A percentile compares a stretch with the other conserved stretches of the same genome.
These are phyloP conservation scores for Phytophthora colocasiae DNA, from an alignment of 352 stramenopile species.

Conservation along the genomic window DNA sequence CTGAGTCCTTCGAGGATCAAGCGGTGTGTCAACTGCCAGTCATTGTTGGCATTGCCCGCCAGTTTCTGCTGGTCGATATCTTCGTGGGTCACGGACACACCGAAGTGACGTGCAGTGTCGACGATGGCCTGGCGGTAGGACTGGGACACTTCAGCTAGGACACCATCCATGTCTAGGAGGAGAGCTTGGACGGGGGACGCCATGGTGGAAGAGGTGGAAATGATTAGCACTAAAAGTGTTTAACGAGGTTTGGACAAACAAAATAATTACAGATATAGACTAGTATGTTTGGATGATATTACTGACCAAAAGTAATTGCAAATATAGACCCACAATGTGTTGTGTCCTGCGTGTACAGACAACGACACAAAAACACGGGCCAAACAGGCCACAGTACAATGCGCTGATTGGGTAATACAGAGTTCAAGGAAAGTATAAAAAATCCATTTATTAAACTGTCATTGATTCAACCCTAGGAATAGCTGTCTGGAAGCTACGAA, in stretches of 20 bases:
- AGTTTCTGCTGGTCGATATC: slow-evolving; percentile 94
- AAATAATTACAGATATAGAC: neutral
- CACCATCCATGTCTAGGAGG: slow-evolving; percentile 98
- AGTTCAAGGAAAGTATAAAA: too few relatives aligned
- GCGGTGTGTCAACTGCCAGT: slow-evolving; percentile 96
- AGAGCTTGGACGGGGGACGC: slow-evolving; percentile 64
- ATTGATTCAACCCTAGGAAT: too few relatives aligned
- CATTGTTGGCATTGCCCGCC: slow-evolving; percentile 96
- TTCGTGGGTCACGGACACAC: slow-evolving; percentile 83
- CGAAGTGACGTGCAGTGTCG: slow-evolving; percentile 88
- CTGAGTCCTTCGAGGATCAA: slow-evolving; percentile 68
- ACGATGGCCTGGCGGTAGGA: slow-evolving; percentile 95
- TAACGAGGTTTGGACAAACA: slow-evolving; percentile 14
- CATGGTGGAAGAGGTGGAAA: slow-evolving; percentile 15
- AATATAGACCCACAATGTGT: too few relatives aligned
- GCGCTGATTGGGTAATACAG: too few relatives aligned
- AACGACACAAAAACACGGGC: too few relatives aligned
- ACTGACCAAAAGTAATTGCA: too few relatives aligned
- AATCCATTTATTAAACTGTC: too few relatives aligned
- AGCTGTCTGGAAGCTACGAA: too few relatives aligned
- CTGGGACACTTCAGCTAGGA: slow-evolving; percentile 95
- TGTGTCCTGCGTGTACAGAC: too few relatives aligned
- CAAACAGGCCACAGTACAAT: too few relatives aligned
- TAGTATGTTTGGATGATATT: too few relatives aligned
- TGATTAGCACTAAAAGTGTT: neutral